Evolutionary conservation across 495 filamentous ascomycete species (phyloP).

Genomic region (Penicillium flavigenum): DNA sequence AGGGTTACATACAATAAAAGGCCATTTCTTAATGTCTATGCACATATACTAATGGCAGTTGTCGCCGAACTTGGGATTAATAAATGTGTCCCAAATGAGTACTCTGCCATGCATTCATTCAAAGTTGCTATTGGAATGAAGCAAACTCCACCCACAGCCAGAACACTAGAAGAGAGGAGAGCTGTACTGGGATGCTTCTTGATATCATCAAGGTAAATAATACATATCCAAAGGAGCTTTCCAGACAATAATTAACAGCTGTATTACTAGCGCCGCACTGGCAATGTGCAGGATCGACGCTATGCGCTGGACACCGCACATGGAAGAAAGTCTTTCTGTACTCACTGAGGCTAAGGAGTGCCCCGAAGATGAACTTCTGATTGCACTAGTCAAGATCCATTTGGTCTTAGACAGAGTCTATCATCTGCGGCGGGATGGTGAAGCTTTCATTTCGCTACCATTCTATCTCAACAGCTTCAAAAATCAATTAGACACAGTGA

Average conservation of each 20-base stretch:
- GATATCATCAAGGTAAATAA: constrained; percentile 51
- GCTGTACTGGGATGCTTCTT: constrained; percentile 55
- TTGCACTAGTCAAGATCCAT: constrained; percentile 48
- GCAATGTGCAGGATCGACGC: constrained; percentile 47
- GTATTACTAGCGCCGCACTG: constrained; percentile 36
- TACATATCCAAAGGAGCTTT: constrained; percentile 22
- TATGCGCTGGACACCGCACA: constrained; percentile 51
- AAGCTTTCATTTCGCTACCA: constrained; percentile 22
- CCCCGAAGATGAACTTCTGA: constrained; percentile 50
- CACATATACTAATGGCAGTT: constrained; percentile 51
- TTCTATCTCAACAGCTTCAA: constrained; percentile 48
- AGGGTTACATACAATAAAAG: constrained; percentile 23
- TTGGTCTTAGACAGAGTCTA: constrained; percentile 41
- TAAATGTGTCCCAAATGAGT: constrained; percentile 35
- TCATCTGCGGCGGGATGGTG: constrained; percentile 24
- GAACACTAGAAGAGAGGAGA: constrained; percentile 53
- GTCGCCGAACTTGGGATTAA: constrained; percentile 58
- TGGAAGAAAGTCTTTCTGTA: constrained; percentile 51
- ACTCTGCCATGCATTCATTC: constrained; percentile 26
- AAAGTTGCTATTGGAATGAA: constrained; percentile 24
- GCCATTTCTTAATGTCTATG: constrained; percentile 40
- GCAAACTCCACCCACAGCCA: constrained; percentile 21
- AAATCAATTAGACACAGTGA: constrained; percentile 42
- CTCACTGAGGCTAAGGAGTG: constrained; percentile 48
- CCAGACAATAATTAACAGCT: background rate